Conservation (phyloP, 1,139 yeast species). For the Geotrichum klebahnii region DNA sequence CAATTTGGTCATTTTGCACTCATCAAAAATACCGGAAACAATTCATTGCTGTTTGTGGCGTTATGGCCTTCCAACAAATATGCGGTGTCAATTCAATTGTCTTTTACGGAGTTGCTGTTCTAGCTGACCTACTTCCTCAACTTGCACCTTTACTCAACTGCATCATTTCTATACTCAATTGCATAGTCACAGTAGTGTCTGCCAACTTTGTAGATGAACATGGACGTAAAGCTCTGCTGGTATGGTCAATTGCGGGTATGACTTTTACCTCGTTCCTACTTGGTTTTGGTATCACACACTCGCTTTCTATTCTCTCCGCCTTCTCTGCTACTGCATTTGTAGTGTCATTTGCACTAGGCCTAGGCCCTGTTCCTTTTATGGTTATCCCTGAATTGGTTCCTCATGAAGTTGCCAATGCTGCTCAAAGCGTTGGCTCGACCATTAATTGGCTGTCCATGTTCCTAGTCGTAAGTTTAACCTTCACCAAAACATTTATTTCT, state of each 20-base stretch:
- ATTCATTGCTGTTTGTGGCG: constrained; percentile 61
- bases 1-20: constrained; percentile 11
- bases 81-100: constrained; percentile 90
- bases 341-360: constrained; percentile 79
- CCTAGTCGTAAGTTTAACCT: constrained; percentile 30
- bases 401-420: constrained; percentile 69
- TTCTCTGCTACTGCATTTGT: constrained; percentile 69
- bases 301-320: constrained; percentile 54
- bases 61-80: constrained; percentile 83
- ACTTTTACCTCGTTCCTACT: constrained; percentile 59
- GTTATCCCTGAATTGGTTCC: constrained; percentile 88
- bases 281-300: constrained; percentile 58
- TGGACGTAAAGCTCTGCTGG: constrained; percentile 73
- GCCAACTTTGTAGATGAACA: constrained; percentile 69
- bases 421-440: constrained; percentile 89
- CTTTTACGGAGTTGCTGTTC: constrained; percentile 84
- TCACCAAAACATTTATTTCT: background rate
- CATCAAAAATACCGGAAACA: constrained; percentile 48
- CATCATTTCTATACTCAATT: constrained; percentile 67
- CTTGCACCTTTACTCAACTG: constrained; percentile 69
- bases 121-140: constrained; percentile 64
- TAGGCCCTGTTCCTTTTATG: constrained; percentile 93
- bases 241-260: constrained; percentile 64
- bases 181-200: constrained; percentile 64
- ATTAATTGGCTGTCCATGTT: constrained; percentile 91